Evolutionary conservation across 495 filamentous ascomycete genomes (phyloP).

Genomic region (Aspergillus sclerotiicarbonarius): DNA sequence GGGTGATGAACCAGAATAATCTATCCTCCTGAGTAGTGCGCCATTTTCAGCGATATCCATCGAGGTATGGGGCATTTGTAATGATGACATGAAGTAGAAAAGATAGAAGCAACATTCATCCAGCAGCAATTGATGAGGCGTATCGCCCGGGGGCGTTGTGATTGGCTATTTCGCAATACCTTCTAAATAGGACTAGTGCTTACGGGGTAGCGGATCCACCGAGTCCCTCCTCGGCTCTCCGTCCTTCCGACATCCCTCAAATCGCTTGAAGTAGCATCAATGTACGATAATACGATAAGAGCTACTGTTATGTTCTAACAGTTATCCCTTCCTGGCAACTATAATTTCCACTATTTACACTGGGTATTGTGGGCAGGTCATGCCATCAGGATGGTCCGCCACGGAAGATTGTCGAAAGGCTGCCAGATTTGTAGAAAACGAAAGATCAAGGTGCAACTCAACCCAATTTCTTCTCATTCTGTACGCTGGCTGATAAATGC

Average conservation of each 20-base stretch:
- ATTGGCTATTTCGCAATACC: conserved; percentile 13
- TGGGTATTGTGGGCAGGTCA: not conserved
- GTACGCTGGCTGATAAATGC: not conserved
- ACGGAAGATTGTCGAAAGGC: conserved; percentile 11
- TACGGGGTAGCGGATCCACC: not conserved
- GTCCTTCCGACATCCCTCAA: not conserved
- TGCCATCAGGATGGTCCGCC: conserved; percentile 4
- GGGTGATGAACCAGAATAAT: too few species aligned
- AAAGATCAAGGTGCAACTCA: conserved; percentile 6
- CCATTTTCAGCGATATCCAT: too few species aligned
- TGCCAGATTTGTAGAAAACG: conserved; percentile 11
- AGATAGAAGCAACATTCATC: too few species aligned
- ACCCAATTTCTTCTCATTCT: not conserved
- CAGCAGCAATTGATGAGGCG: not conserved
- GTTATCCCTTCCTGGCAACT: too few species aligned
- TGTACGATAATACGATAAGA: too few species aligned
- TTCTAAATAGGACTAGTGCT: conserved; percentile 12
- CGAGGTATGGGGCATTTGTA: too few species aligned
- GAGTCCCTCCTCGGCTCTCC: not conserved
- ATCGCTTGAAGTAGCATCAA: too few species aligned
- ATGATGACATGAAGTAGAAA: too few species aligned
- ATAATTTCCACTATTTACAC: too few species aligned
- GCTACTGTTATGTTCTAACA: too few species aligned
- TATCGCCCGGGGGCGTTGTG: not conserved
- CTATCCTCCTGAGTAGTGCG: too few species aligned